Conservation (phyloP, 1,139 yeast genomes). For the Spencermartinsiella ligniputridi region DNA sequence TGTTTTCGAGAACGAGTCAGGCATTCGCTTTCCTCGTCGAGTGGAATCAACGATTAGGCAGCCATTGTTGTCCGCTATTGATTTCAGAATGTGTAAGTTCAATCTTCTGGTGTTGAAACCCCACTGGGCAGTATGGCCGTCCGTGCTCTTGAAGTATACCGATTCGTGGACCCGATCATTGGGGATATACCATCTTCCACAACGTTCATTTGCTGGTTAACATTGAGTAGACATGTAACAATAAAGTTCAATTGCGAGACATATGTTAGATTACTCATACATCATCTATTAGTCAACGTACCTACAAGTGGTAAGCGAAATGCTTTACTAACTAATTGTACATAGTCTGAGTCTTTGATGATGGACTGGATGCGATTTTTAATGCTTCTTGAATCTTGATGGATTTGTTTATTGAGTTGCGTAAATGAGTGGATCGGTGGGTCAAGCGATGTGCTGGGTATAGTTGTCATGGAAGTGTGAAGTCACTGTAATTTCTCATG, state of each 20-base stretch:
- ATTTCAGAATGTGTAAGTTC: constrained; percentile 62
- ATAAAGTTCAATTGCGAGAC: too few species aligned
- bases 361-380: constrained; percentile 70
- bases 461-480: too few species aligned
- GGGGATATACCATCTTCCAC: constrained; percentile 82
- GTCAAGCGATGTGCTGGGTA: not conserved
- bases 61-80: constrained; percentile 43
- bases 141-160: constrained; percentile 83
- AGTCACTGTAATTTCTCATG: too few species aligned
- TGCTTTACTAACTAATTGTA: constrained; percentile 33
- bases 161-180: constrained; percentile 41
- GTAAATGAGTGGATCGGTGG: not conserved
- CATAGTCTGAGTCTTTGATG: constrained; percentile 50
- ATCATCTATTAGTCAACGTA: constrained; percentile 21
- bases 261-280: too few species aligned
- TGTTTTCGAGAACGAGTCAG: constrained; percentile 83
- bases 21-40: constrained; percentile 74
- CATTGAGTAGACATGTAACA: not conserved
- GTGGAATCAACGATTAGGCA: constrained; percentile 74
- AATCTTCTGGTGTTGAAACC: constrained; percentile 66
- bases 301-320: constrained; percentile 33
- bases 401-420: constrained; percentile 29
- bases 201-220: constrained; percentile 67
- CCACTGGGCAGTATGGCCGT: constrained; percentile 84
- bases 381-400: constrained; percentile 53